Percentiles rank a stretch among this genome's conserved stretches.
Evolutionary conservation across 2,329 filamentous ascomycete species (phyloP).

Genomic region (Aureobasidium zeae): DNA sequence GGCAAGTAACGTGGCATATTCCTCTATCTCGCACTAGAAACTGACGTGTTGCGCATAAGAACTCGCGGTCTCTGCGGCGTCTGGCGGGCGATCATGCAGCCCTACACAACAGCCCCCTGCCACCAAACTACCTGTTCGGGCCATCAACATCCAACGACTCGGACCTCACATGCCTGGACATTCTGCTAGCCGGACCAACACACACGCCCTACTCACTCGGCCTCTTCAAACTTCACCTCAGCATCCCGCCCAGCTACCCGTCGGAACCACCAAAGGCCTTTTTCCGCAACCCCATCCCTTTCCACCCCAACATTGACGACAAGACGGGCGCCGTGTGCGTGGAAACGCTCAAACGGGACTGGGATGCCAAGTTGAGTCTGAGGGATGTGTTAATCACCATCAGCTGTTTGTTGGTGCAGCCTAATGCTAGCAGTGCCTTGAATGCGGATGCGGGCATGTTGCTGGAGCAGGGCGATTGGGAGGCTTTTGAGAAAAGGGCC

Average conservation of each 20-base stretch:
- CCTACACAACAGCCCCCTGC: conserved; percentile 46
- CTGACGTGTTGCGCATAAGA: too few species aligned
- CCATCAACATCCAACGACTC: conserved; percentile 33
- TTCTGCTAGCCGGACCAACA: conserved; percentile 50
- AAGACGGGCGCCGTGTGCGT: conserved; percentile 54
- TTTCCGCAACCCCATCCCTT: conserved; percentile 53
- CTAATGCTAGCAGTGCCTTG: conserved; percentile 55
- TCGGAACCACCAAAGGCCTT: conserved; percentile 45
- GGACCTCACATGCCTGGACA: conserved; percentile 48
- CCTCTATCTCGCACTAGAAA: too few species aligned
- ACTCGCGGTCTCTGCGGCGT: conserved; percentile 45
- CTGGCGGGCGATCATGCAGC: conserved; percentile 51
- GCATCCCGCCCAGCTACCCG: conserved; percentile 51
- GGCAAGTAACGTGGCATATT: too few species aligned
- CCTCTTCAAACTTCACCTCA: conserved; percentile 51
- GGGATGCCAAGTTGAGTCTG: conserved; percentile 49
- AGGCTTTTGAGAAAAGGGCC: conserved; percentile 47
- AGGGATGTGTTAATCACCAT: conserved; percentile 52
- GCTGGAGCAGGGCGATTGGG: conserved; percentile 44
- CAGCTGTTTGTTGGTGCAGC: conserved; percentile 53
- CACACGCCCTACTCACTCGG: conserved; percentile 52
- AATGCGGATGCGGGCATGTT: conserved; percentile 52
- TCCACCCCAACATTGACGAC: conserved; percentile 57
- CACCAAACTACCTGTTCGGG: conserved; percentile 54
- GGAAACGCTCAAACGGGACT: conserved; percentile 56